Evolutionary conservation across 805 yeast genomes (phyloP).

Genomic region (Saccharomyces mikatae): DNA sequence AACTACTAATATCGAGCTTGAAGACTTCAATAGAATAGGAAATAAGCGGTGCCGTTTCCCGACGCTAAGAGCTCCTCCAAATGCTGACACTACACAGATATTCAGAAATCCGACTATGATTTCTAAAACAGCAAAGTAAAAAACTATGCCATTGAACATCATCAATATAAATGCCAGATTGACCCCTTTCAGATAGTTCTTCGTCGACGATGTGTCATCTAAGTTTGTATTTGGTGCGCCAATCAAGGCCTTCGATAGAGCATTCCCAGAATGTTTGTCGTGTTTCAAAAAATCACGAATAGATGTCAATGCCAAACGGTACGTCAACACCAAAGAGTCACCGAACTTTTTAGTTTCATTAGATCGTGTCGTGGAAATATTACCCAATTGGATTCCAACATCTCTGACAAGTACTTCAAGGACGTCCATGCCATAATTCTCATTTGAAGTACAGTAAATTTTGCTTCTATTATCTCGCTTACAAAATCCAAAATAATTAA

Average conservation of each 20-base stretch:
- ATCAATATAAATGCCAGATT: constrained; percentile 10
- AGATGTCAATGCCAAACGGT: constrained; percentile 17
- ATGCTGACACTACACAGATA: constrained; percentile 5
- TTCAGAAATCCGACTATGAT: constrained; percentile 6
- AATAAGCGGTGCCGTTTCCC: constrained; percentile 6
- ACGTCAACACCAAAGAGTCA: constrained; percentile 20
- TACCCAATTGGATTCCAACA: constrained; percentile 25
- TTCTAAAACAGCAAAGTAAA: constrained; percentile 8
- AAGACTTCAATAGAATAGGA: constrained; percentile 5
- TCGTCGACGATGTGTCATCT: constrained; percentile 1
- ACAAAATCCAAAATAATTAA: constrained; percentile 26
- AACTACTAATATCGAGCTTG: constrained; percentile 2
- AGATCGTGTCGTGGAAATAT: constrained; percentile 11
- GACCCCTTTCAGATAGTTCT: constrained; percentile 12
- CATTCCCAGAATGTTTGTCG: constrained; percentile 11
- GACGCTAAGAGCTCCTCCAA: constrained; percentile 10
- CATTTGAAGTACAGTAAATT: constrained; percentile 17
- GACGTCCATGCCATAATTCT: constrained; percentile 21
- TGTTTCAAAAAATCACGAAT: constrained; percentile 14
- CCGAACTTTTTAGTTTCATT: constrained; percentile 19
- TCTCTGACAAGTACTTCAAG: constrained; percentile 23
- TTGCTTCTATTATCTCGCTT: constrained; percentile 10
- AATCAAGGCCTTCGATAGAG: constrained; percentile 12
- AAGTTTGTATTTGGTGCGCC: constrained; percentile 4
- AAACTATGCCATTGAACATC: constrained; percentile 10